Evolutionary conservation across 2,329 filamentous ascomycete genomes (phyloP).

Genomic region (Hirsutella rhossiliensis): DNA sequence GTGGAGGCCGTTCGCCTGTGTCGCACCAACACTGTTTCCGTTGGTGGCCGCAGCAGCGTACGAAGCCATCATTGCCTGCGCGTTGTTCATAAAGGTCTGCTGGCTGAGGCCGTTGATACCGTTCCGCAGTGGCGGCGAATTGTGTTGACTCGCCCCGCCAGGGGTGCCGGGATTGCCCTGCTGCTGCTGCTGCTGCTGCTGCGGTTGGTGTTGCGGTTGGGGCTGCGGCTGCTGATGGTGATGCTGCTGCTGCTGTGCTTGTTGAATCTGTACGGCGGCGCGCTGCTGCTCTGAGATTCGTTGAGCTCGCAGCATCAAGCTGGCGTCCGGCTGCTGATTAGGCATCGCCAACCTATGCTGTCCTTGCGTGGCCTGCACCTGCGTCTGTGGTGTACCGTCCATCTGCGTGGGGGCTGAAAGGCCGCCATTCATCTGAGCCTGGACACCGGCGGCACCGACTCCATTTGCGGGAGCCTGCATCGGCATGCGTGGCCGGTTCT

Average conservation of each 20-base stretch:
- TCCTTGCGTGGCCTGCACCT: conserved; percentile 46
- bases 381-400: conserved; percentile 56
- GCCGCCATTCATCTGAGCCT: conserved; percentile 36
- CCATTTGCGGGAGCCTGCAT: conserved; percentile 41
- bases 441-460: conserved; percentile 31
- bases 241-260: conserved; percentile 20
- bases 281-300: conserved; percentile 56
- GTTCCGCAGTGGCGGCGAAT: conserved; percentile 31
- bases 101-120: conserved; percentile 33
- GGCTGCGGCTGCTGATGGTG: conserved; percentile 16
- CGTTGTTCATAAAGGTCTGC: conserved; percentile 39
- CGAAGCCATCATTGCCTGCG: conserved; percentile 39
- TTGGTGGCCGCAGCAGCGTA: conserved; percentile 28
- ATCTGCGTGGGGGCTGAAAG: conserved; percentile 45
- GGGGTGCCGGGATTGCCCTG: conserved; percentile 19
- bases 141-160: conserved; percentile 24
- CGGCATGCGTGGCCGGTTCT: conserved; percentile 37
- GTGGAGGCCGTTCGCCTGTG: conserved; percentile 31
- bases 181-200: conserved; percentile 26
- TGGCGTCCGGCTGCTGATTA: conserved; percentile 33
- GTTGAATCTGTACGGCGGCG: conserved; percentile 35
- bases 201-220: conserved; percentile 14
- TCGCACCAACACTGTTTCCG: conserved; percentile 29
- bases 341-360: conserved; percentile 47
- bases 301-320: conserved; percentile 50